Percentiles rank a stretch among this genome's conserved stretches.
These are phyloP conservation scores for Penicillium sp. DNA, from an alignment of 2,329 filamentous ascomycete genomes.

Conservation along the genomic window DNA sequence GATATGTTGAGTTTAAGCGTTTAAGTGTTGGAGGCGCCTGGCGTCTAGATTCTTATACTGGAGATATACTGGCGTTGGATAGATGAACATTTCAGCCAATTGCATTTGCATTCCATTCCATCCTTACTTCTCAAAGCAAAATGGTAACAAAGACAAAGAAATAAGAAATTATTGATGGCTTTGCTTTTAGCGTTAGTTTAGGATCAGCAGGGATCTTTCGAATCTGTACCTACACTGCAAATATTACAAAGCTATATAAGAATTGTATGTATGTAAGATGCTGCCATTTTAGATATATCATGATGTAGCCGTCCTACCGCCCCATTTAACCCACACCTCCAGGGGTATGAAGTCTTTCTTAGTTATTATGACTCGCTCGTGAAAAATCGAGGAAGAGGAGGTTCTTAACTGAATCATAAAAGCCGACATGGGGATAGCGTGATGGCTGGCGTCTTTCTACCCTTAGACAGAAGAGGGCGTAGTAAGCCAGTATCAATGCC, in stretches of 20 bases:
- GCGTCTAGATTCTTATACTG: slow-evolving; percentile 3
- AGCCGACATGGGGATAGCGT: neutral
- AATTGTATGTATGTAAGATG: no score
- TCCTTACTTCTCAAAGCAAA: neutral
- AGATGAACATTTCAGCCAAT: neutral
- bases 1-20: slow-evolving; percentile 13
- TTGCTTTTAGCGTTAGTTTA: no score
- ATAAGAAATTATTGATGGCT: no score
- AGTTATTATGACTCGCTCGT: neutral
- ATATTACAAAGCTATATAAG: no score
- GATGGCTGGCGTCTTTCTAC: neutral
- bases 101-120: neutral
- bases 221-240: no score
- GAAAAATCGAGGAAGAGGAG: neutral
- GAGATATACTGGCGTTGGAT: slow-evolving; percentile 3
- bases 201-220: no score
- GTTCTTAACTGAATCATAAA: neutral
- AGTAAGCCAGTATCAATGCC: slow-evolving; percentile 1
- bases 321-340: no score
- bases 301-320: no score
- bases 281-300: no score
- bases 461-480: neutral
- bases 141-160: no score
- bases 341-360: neutral
- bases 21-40: slow-evolving; percentile 16